phyloP scores from a whole-genome alignment of 768 basidiomycete species.

The Pholiota molesta region DNA sequence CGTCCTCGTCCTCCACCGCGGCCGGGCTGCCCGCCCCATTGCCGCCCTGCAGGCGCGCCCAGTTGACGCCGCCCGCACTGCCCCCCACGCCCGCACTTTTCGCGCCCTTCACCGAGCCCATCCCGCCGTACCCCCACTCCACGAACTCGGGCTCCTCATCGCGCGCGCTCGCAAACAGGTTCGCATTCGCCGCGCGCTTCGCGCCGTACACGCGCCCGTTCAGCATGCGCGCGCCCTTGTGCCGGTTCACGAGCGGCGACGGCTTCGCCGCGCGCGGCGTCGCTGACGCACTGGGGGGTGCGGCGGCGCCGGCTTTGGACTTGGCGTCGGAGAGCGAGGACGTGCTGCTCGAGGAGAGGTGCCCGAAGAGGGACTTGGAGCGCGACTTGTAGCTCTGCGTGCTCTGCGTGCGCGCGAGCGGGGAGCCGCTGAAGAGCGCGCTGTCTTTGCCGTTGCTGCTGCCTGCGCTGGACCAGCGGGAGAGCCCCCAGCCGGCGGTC shows the following conservation, averaged over 20 bases:
- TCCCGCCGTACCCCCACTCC: constrained; percentile 90
- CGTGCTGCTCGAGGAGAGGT: constrained; percentile 16
- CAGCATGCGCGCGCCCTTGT: constrained; percentile 66
- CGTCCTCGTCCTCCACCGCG: constrained; percentile 60
- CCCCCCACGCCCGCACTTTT: constrained; percentile 36
- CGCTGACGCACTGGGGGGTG: background rate
- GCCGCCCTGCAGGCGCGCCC: constrained; percentile 27
- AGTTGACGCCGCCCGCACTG: constrained; percentile 29
- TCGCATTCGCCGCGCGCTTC: constrained; percentile 38
- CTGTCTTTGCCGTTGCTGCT: constrained; percentile 16
- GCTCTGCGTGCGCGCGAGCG: constrained; percentile 38
- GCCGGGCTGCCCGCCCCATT: constrained; percentile 17
- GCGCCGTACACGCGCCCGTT: constrained; percentile 86
- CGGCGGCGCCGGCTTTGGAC: constrained; percentile 14
- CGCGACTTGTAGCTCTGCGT: constrained; percentile 30
- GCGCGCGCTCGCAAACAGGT: constrained; percentile 65
- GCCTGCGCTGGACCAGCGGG: constrained; percentile 33
- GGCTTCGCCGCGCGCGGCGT: constrained; percentile 11
- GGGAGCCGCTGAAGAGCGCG: constrained; percentile 25
- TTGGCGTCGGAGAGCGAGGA: constrained; percentile 14
- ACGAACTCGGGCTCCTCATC: constrained; percentile 84
- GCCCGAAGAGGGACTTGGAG: constrained; percentile 23
- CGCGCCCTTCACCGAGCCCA: constrained; percentile 63
- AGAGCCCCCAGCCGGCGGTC: constrained; percentile 28
- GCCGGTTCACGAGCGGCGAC: constrained; percentile 17